These are phyloP conservation scores for Ambrosia trifida DNA, from an alignment of 129 eudicot genomes.

Conservation along the genomic window DNA sequence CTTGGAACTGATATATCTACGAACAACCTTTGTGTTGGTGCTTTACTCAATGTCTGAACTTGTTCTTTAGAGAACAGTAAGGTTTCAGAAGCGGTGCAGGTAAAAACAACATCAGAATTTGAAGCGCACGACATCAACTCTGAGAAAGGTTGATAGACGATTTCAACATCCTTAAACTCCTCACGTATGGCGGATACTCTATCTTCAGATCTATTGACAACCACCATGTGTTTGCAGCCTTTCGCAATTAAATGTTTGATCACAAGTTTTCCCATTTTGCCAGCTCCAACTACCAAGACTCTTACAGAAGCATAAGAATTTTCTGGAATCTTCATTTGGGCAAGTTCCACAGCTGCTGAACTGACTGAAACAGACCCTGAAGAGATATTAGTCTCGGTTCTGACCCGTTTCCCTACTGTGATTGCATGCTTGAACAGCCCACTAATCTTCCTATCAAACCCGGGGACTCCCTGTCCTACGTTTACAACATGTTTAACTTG, in stretches of 20 bases:
- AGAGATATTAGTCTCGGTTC: slow-evolving; percentile 73
- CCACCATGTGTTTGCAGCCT: slow-evolving; percentile 71
- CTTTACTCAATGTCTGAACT: slow-evolving; percentile 36
- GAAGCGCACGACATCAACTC: slow-evolving; percentile 52
- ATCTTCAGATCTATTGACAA: slow-evolving; percentile 74
- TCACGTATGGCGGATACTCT: slow-evolving; percentile 54
- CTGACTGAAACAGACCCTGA: slow-evolving; percentile 89
- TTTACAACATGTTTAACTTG: slow-evolving; percentile 82
- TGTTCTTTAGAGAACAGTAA: slow-evolving; percentile 59
- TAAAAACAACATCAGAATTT: slow-evolving; percentile 68
- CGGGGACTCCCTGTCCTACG: slow-evolving; percentile 62
- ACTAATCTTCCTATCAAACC: slow-evolving; percentile 74
- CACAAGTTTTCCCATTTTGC: slow-evolving; percentile 89
- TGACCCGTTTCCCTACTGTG: slow-evolving; percentile 74
- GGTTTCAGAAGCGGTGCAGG: slow-evolving; percentile 68
- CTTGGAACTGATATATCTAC: slow-evolving; percentile 83
- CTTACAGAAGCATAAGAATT: slow-evolving; percentile 42
- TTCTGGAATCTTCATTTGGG: slow-evolving; percentile 62
- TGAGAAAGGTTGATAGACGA: slow-evolving; percentile 53
- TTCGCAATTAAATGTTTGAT: slow-evolving; percentile 78
- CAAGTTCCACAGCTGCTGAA: slow-evolving; percentile 93
- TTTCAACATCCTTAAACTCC: slow-evolving; percentile 62
- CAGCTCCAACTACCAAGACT: slow-evolving; percentile 83
- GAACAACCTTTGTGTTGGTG: slow-evolving; percentile 51
- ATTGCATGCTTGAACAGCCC: slow-evolving; percentile 83